A percentile compares a stretch with the other conserved stretches of the same genome.
These are phyloP conservation scores for Debaryomyces nepalensis DNA, from an alignment of 1,139 yeast genomes.

Conservation along the genomic window DNA sequence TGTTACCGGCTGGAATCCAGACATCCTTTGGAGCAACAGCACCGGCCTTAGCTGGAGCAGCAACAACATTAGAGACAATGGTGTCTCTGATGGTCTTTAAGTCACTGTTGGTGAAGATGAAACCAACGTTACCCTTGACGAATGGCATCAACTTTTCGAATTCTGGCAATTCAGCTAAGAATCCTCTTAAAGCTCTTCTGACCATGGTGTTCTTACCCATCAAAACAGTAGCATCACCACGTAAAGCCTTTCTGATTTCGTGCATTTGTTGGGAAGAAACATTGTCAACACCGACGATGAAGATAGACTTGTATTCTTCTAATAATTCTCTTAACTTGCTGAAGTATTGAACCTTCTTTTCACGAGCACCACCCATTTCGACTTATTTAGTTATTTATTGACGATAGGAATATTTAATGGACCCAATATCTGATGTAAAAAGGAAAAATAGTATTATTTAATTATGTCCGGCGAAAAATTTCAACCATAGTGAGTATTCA, in stretches of 20 bases:
- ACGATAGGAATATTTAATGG: conserved; percentile 98
- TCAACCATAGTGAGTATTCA: conserved; percentile 2
- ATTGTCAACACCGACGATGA: conserved; percentile 99
- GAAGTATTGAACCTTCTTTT: conserved; percentile 95
- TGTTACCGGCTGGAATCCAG: conserved; percentile 98
- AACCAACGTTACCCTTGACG: conserved; percentile 98
- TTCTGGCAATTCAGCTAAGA: conserved; percentile 92
- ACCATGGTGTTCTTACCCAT: conserved; percentile 99
- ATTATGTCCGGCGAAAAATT: conserved; percentile 4
- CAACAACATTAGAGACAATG: conserved; percentile 90
- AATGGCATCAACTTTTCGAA: conserved; percentile 92
- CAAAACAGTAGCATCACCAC: conserved; percentile 92
- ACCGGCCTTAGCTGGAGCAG: conserved; percentile 99
- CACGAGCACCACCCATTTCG: conserved; percentile 99
- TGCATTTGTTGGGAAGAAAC: conserved; percentile 99
- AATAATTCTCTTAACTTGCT: conserved; percentile 91
- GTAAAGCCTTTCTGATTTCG: conserved; percentile 96
- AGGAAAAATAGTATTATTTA: conserved; percentile 1
- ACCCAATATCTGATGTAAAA: conserved; percentile 24
- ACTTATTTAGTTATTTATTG: conserved; percentile 55
- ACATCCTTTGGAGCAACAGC: conserved; percentile 98
- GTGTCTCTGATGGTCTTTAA: conserved; percentile 90
- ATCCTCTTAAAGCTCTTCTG: conserved; percentile 99
- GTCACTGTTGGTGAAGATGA: conserved; percentile 97
- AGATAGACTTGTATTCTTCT: conserved; percentile 96